phyloP scores from a whole-genome alignment of 768 basidiomycete genomes.

The Leucocoprinus sp. region DNA sequence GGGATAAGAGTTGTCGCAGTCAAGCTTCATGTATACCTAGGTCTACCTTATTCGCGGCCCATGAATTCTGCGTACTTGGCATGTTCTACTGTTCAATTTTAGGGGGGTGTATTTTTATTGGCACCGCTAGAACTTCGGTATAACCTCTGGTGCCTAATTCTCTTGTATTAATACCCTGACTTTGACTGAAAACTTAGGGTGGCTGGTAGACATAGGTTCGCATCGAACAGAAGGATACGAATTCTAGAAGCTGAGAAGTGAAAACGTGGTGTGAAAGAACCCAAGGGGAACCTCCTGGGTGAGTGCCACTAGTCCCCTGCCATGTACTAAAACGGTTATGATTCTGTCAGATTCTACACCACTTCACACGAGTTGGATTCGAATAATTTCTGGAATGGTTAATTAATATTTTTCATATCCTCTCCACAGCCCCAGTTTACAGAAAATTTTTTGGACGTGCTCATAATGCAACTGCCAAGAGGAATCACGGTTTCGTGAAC shows the following conservation, averaged over 20 bases:
- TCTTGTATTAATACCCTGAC: not conserved
- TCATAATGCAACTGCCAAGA: too few species aligned
- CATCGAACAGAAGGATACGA: not conserved
- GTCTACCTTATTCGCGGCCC: not conserved
- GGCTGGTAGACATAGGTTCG: too few species aligned
- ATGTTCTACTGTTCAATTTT: not conserved
- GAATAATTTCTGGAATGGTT: not conserved
- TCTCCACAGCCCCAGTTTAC: too few species aligned
- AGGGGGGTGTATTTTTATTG: not conserved
- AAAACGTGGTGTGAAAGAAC: too few species aligned
- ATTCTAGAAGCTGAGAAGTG: not conserved
- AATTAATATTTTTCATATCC: not conserved
- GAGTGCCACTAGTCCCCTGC: not conserved
- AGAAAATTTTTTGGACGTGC: too few species aligned
- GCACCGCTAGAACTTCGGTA: not conserved
- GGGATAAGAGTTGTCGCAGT: not conserved
- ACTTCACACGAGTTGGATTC: not conserved
- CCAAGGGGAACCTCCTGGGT: not conserved
- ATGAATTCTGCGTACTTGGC: not conserved
- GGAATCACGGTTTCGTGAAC: too few species aligned
- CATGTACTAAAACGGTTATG: not conserved
- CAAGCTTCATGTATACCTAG: not conserved
- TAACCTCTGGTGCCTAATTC: not conserved
- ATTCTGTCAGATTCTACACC: not conserved
- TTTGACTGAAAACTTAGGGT: too few species aligned